Evolutionary conservation across 179 eudicot genomes (phyloP), one percentile per base, ranked within the genome.

Genomic region (Beta lomatogona): DNA sequence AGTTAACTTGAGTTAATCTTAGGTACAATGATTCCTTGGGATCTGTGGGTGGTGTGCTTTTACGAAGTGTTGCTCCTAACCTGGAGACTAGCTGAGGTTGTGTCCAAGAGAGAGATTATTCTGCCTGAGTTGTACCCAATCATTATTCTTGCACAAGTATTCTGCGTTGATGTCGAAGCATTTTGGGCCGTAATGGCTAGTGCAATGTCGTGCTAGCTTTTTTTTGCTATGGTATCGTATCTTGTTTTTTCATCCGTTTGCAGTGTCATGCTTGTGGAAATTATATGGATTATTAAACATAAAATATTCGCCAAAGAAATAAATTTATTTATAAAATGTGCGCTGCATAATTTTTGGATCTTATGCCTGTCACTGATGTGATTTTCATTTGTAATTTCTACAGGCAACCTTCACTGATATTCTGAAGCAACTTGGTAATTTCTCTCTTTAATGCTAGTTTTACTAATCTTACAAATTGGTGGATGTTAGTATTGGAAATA

Each of bases 331-430:
- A 9, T 10, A 21, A 71, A 8, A 45, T 19, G 31, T 70, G 25
- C 45, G 4, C 25, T 73, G 48, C 46, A 13, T 15, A 22, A 6
- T 25, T 18, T 52, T 53, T 25, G 76, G 19, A 3, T 10, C 61
- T 72, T 52, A 73, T 54, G 44, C n/a, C 57, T 0, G 19, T 73
- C 45, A 21, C 75, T 82, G 21, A 80, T 76, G 67, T 73, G 10
- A 66, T 69, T 64, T 76, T 74, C 46, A 5, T 41, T 28, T 83
- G 81, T 66, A 57, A 14, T 63, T 77, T 77, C 83, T 89, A 80
- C 95, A 94, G 98, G 99, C 98, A 72, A 95, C 98, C 18, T 95
- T 95, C 87, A 94, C 97, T 4, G 99, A 95, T 86, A 95, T 95
- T 82, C 87, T 95, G 83, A 90, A 90, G 88, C 89, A 81, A 76